Percentiles rank a stretch among this genome's conserved stretches.
Conservation (phyloP, 257 asterid genomes). For the Rhazya stricta region DNA sequence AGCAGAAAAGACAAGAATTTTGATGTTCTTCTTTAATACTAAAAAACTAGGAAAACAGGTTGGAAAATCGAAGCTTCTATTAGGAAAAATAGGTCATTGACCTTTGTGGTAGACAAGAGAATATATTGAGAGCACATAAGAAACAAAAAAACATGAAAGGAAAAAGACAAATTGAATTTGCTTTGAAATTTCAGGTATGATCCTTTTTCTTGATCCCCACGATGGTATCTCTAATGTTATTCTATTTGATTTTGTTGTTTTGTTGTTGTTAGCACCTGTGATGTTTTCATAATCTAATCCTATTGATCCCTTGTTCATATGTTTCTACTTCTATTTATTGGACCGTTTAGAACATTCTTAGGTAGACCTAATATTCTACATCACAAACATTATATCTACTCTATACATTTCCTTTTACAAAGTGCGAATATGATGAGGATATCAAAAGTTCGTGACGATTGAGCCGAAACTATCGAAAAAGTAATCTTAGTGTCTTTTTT, state of each 20-base stretch:
- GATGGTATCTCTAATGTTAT: neutral
- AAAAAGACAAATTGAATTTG: slow-evolving; percentile 1
- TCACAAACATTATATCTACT: too few species aligned
- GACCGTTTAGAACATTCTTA: too few species aligned
- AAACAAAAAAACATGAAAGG: neutral
- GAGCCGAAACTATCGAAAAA: too few species aligned
- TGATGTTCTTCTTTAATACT: neutral
- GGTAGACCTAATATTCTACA: too few species aligned
- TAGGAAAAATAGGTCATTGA: neutral
- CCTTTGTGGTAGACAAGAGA: neutral
- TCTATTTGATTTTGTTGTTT: neutral
- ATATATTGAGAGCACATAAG: neutral
- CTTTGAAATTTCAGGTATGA: slow-evolving; percentile 11
- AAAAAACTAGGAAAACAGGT: neutral
- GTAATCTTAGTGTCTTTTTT: too few species aligned
- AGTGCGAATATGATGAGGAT: too few species aligned
- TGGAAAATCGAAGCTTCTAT: neutral
- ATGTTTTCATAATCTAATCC: neutral
- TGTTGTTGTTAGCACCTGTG: neutral
- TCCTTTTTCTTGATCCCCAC: neutral
- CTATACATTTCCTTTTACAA: too few species aligned
- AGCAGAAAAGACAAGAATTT: neutral
- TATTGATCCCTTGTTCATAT: neutral
- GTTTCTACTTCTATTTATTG: too few species aligned
- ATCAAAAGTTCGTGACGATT: too few species aligned